Evolutionary conservation across 768 basidiomycete species (phyloP), one percentile per base, ranked within the genome.

Genomic region (Boletus eberwhitei): DNA sequence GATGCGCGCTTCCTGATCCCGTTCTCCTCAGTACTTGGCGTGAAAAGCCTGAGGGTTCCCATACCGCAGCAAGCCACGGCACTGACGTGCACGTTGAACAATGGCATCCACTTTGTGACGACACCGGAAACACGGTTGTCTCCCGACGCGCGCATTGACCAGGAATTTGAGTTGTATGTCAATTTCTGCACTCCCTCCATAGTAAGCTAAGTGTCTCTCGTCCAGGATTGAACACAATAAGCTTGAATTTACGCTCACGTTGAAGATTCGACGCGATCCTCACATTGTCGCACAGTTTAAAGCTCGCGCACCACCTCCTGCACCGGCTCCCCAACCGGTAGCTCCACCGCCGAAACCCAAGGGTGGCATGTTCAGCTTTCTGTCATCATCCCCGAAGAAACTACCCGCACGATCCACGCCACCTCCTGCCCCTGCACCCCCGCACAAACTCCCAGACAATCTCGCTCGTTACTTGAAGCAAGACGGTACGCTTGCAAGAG

Each of bases 21-120:
- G 32, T 42, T 39, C 32, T 8, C 9, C 24, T 31, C 42, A 96
- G 95, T 98, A 22, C 69, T 91, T 34, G 85, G 86, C 35, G 78
- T 93, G 54, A 88, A 82, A 61, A 81, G 79, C 44, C 75, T 97
- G 36, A 77, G 81, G 51, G 74, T 97, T 32, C 94, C 95, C 1
- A 60, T 98, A 31, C 95, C 94, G 0, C 73, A 75, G n/a, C 79
- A 90, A 58, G 72, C 81, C 0, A 93, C 94, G 0, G 79, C 75
- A 26, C 75, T 97, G 54, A 87, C 86, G 11, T 92, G 92, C 69
- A 93, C 92, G 0, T 77, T 98, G 57, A 97, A 98, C 72, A 98
- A 98, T 64, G 95, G 94, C 8, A 95, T 98, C 47, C 94, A 97
- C 70, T 94, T 88, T 59, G 95, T 98, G 35, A 91, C 90, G 5